A percentile compares a stretch with the other conserved stretches of the same genome.
These are phyloP conservation scores for Lomentospora prolificans DNA, from an alignment of 2,329 filamentous ascomycete genomes.

Conservation along the genomic window DNA sequence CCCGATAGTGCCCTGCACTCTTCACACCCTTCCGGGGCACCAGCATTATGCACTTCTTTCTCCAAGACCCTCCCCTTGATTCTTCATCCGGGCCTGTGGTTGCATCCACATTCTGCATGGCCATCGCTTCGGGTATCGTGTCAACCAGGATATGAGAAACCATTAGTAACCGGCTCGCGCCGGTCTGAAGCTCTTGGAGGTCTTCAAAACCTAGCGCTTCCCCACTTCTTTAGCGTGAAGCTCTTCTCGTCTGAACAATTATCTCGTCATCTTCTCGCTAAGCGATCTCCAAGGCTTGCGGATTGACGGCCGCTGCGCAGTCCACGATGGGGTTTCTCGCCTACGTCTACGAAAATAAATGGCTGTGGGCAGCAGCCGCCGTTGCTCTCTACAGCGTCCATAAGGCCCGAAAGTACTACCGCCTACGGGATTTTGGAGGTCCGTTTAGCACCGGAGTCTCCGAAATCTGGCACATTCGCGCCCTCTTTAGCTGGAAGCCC, in stretches of 20 bases:
- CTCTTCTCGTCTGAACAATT: neutral
- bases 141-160: neutral
- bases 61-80: neutral
- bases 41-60: too few relatives aligned
- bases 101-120: neutral
- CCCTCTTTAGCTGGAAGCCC: slow-evolving; percentile 21
- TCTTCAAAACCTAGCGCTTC: neutral
- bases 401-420: slow-evolving; percentile 20
- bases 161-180: neutral
- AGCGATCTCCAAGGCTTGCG: too few relatives aligned
- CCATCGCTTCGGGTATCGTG: neutral
- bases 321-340: neutral
- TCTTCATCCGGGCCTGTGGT: neutral
- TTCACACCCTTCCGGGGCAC: neutral
- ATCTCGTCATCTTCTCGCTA: too few relatives aligned
- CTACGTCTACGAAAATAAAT: neutral
- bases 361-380: neutral
- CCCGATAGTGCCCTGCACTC: too few relatives aligned
- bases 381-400: slow-evolving; percentile 8
- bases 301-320: too few relatives aligned
- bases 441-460: slow-evolving; percentile 27
- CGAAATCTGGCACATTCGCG: slow-evolving; percentile 26
- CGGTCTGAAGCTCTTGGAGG: neutral
- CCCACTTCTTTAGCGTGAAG: neutral
- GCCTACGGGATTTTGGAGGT: slow-evolving; percentile 29